A percentile compares a stretch with the other conserved stretches of the same genome.
Conservation (phyloP, 352 stramenopile genomes). For the Globisporangium apiculatum region DNA sequence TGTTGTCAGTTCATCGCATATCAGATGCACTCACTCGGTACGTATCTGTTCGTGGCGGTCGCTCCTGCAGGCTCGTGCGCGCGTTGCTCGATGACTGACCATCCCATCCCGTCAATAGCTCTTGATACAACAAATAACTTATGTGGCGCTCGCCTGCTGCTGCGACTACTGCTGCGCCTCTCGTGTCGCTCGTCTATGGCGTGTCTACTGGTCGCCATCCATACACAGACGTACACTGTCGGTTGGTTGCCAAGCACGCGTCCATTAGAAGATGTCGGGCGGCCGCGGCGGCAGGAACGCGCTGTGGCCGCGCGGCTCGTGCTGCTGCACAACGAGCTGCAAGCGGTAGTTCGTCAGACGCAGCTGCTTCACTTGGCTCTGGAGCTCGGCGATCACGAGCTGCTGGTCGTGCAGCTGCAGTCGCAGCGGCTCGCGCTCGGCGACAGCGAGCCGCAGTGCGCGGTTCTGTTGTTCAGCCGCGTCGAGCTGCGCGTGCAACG, state of each 20-base stretch:
- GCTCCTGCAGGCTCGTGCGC: no score
- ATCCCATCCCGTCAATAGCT: no score
- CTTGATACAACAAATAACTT: no score
- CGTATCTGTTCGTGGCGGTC: neutral
- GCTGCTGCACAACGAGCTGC: conserved; percentile 70
- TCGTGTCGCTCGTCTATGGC: neutral
- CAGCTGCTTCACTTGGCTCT: conserved; percentile 64
- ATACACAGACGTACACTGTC: neutral
- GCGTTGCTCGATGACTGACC: no score
- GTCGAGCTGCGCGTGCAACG: conserved; percentile 35
- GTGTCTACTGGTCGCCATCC: no score
- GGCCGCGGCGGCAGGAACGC: conserved; percentile 49
- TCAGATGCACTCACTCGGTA: neutral
- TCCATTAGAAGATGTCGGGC: conserved; percentile 56
- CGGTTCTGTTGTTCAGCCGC: conserved; percentile 48
- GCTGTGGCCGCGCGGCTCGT: conserved; percentile 32
- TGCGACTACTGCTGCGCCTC: neutral
- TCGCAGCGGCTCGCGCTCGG: conserved; percentile 32
- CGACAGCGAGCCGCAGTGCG: conserved; percentile 33
- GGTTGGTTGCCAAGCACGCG: neutral
- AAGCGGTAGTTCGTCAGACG: conserved; percentile 60
- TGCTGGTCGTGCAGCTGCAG: conserved; percentile 50
- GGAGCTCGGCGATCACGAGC: conserved; percentile 57
- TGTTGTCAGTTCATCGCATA: neutral
- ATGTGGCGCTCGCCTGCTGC: no score